A percentile compares a stretch with the other conserved stretches of the same genome.
Evolutionary conservation across 495 filamentous ascomycete species (phyloP).

Genomic region (Copromyces sp.): DNA sequence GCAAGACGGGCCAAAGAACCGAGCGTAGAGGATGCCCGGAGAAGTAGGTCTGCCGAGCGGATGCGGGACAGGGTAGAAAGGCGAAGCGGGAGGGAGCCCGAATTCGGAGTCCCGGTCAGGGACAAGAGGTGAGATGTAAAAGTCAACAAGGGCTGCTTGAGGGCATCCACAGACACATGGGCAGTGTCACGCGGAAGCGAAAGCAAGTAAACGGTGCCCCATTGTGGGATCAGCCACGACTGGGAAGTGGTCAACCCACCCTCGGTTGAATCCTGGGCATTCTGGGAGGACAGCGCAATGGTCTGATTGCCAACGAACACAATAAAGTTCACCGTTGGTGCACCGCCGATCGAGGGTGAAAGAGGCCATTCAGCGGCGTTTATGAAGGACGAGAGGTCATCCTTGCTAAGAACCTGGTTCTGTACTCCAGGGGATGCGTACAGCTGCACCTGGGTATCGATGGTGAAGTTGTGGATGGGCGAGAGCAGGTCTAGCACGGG

Average conservation of each 20-base stretch:
- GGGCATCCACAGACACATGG: constrained; percentile 35
- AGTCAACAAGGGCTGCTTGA: constrained; percentile 72
- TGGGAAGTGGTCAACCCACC: constrained; percentile 51
- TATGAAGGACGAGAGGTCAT: constrained; percentile 88
- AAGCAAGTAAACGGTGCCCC: constrained; percentile 84
- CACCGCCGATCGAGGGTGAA: constrained; percentile 83
- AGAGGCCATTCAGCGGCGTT: constrained; percentile 97
- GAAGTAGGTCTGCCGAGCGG: constrained; percentile 72
- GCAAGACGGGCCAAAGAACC: constrained; percentile 85
- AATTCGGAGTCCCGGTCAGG: constrained; percentile 75
- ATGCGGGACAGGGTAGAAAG: constrained; percentile 75
- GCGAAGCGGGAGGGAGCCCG: constrained; percentile 70
- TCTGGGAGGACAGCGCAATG: constrained; percentile 18
- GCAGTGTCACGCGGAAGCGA: constrained; percentile 44
- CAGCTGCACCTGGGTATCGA: constrained; percentile 92
- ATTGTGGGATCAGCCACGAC: constrained; percentile 92
- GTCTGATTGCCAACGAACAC: constrained; percentile 62
- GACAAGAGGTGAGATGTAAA: constrained; percentile 90
- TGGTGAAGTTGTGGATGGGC: constrained; percentile 86
- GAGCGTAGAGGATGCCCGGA: constrained; percentile 87
- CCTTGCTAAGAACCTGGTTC: constrained; percentile 59
- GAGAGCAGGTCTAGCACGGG: constrained; percentile 70
- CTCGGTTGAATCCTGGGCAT: constrained; percentile 38
- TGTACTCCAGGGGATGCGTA: constrained; percentile 74
- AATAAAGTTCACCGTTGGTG: constrained; percentile 92